phyloP scores from a whole-genome alignment of 1,139 yeast genomes.

The Arxiozyma heterogenica region DNA sequence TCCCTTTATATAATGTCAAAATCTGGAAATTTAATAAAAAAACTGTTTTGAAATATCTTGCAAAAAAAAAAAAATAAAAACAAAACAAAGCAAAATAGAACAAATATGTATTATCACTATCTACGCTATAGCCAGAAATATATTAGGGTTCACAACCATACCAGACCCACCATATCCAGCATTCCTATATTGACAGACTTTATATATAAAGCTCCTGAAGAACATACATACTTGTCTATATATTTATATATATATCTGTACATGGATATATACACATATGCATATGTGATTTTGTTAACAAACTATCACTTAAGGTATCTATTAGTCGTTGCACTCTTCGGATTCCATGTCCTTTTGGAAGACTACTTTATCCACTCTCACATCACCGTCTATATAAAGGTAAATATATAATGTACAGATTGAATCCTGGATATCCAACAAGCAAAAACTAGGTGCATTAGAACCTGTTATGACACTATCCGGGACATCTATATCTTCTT shows the following conservation, averaged over 20 bases:
- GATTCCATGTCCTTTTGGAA: conserved; percentile 45
- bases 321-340: neutral
- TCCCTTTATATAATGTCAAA: neutral
- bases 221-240: no score
- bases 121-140: neutral
- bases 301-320: no score
- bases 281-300: neutral
- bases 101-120: neutral
- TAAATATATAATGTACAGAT: conserved; percentile 78
- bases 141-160: neutral
- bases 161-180: no score
- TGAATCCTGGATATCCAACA: conserved; percentile 71
- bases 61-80: neutral
- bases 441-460: conserved; percentile 78
- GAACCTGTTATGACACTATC: conserved; percentile 34
- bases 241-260: no score
- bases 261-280: no score
- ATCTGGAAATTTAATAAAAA: no score
- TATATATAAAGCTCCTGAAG: no score
- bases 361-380: conserved; percentile 83
- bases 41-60: no score
- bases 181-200: no score
- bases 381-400: conserved; percentile 70
- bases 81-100: neutral
- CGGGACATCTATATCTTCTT: conserved; percentile 15